Base-by-base conservation (phyloP, 805 yeast genomes). In the Candida multigemmis region DNA sequence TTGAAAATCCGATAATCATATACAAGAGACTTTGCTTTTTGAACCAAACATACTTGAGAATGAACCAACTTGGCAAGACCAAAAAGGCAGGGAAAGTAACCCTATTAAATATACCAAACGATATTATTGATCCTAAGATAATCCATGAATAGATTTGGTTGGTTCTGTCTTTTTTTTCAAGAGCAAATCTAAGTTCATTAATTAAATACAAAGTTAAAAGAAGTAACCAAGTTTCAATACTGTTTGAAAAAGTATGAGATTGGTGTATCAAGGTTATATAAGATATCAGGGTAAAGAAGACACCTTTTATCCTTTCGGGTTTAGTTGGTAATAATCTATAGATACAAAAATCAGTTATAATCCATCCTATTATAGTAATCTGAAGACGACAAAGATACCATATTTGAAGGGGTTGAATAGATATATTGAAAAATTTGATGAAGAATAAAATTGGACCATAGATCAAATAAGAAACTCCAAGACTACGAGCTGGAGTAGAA, bases 171-270 rank as follows among this genome's bases (percentile, higher is more conserved):
- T n/a, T 27, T 3, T 37, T 34, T 19, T 41, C 46, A 7, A 30
- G 15, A 25, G 31, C 40, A 38, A 28, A 42, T 38, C 54, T 40
- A 43, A 68, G 44, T 41, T 53, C 60, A 38, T 56, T 66, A 21
- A 79, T 62, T 16, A 76, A 47, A 32, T 65, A 68, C 5, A 81
- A 42, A 10, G 64, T 46, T 38, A 69, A 46, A 12, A 77, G 38
- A 7, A 80, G 55, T 22, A 79, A 46, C 30, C 55, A 48, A 20
- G 82, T 79, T 48, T 91, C 99, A 2, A 83, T 44, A 13, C 86
- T 71, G 46, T 91, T 91, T n/a, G 95, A 82, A 41, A 91, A 82
- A 1, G 93, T 75, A 46, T 86, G 96, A 0, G 83, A 64, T 46
- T 91, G 97, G 41, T 77, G 77, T 1, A 77, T 72, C 59, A 84